phyloP scores from a whole-genome alignment of 2,329 filamentous ascomycete species.

The Colletotrichum shisoi region DNA sequence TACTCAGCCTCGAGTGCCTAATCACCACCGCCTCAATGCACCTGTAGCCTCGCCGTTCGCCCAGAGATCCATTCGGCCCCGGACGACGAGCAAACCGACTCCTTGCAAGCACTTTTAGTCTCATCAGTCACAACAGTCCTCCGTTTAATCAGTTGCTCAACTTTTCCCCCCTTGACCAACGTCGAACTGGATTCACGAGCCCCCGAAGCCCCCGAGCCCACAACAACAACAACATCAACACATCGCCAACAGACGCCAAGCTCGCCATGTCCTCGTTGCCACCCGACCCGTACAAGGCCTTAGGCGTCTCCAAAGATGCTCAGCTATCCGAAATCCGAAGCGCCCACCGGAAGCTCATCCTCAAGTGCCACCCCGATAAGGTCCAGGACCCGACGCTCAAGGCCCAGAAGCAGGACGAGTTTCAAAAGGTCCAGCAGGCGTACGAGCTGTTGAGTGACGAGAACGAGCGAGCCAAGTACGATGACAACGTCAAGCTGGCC shows the following conservation, averaged over 20 bases:
- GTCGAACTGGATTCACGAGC: conserved; percentile 38
- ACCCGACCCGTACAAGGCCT: conserved; percentile 79
- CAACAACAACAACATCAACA: too few relatives aligned
- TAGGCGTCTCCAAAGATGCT: conserved; percentile 78
- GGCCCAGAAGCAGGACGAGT: conserved; percentile 81
- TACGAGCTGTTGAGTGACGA: conserved; percentile 91
- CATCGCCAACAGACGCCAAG: conserved; percentile 12
- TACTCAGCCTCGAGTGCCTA: conserved; percentile 29
- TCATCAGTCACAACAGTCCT: conserved; percentile 8
- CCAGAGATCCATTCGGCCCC: conserved; percentile 25
- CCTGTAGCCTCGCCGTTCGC: conserved; percentile 35
- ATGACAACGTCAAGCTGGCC: conserved; percentile 74
- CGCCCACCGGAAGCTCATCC: conserved; percentile 83
- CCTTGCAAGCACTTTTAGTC: conserved; percentile 8
- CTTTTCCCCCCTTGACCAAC: conserved; percentile 4
- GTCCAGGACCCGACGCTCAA: conserved; percentile 80
- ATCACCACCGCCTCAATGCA: conserved; percentile 39
- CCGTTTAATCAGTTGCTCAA: conserved; percentile 12
- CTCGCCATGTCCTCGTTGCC: conserved; percentile 60
- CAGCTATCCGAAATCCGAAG: conserved; percentile 75
- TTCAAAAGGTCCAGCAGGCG: conserved; percentile 89
- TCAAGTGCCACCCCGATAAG: conserved; percentile 93
- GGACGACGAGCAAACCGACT: conserved; percentile 22
- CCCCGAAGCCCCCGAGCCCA: conserved; percentile 23
- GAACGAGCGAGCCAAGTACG: conserved; percentile 74